Conservation (phyloP, 164 flowering plant species). For the Annona squamosa region DNA sequence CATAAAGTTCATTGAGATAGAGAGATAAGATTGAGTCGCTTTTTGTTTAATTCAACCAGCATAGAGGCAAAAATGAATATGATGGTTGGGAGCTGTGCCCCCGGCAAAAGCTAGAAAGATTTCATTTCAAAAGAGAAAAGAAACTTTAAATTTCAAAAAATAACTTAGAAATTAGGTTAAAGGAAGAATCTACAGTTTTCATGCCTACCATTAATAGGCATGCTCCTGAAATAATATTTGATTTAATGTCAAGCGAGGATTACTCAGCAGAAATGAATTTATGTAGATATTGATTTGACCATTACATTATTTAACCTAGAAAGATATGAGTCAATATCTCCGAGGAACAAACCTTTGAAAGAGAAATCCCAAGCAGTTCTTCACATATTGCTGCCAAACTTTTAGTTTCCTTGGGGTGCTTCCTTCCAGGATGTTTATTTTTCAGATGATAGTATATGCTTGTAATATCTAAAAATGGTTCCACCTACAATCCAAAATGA, state of each 20-base stretch:
- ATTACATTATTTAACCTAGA: neutral
- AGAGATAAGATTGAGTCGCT: neutral
- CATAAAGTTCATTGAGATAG: neutral
- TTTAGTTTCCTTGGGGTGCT: slow-evolving; percentile 43
- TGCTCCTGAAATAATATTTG: no score
- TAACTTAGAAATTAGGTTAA: no score
- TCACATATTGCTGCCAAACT: slow-evolving; percentile 78
- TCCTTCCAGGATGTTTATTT: slow-evolving; percentile 44
- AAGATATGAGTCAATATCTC: neutral
- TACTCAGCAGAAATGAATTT: no score
- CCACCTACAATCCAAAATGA: slow-evolving; percentile 40
- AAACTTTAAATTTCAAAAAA: no score
- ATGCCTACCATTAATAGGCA: no score
- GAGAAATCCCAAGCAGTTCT: slow-evolving; percentile 61
- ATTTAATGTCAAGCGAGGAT: no score
- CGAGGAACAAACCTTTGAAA: slow-evolving; percentile 56
- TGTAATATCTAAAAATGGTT: slow-evolving; percentile 74
- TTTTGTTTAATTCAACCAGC: neutral
- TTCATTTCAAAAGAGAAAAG: no score
- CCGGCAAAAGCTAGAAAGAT: no score
- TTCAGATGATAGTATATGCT: slow-evolving; percentile 43
- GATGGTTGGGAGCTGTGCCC: neutral
- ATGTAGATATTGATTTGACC: no score
- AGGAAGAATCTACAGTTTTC: no score
- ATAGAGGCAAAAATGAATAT: neutral